Evolutionary conservation across 768 basidiomycete genomes (phyloP).

Genomic region (Serendipita sp.): DNA sequence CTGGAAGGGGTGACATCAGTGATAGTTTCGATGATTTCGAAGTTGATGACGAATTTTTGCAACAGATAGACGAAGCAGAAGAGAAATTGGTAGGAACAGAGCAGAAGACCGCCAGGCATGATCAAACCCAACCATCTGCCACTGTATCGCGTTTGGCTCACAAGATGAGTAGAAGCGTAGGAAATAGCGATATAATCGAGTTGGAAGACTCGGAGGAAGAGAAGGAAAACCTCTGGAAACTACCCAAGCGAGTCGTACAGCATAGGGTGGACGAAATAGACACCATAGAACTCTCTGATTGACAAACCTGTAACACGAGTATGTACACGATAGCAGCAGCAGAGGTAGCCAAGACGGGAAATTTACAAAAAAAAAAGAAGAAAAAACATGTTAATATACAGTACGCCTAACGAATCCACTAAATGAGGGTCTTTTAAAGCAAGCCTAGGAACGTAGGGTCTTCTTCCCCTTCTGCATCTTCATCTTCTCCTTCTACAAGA

Average conservation of each 20-base stretch:
- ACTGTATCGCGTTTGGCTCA: not conserved
- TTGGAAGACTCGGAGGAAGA: not conserved
- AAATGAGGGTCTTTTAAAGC: not conserved
- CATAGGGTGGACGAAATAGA: not conserved
- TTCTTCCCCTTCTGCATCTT: conserved; percentile 17
- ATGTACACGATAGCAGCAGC: not conserved
- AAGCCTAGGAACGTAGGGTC: conserved; percentile 9
- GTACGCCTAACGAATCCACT: not conserved
- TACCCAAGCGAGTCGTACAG: not conserved
- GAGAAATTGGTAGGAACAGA: conserved; percentile 11
- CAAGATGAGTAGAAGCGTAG: not conserved
- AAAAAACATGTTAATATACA: not conserved
- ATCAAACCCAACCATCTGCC: not conserved
- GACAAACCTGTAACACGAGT: not conserved
- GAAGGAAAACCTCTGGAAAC: not conserved
- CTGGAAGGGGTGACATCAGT: conserved; percentile 10
- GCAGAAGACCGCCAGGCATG: not conserved
- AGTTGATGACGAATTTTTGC: conserved; percentile 26
- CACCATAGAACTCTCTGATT: not conserved
- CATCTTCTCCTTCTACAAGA: conserved; percentile 13
- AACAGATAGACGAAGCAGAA: conserved; percentile 24
- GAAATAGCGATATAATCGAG: not conserved
- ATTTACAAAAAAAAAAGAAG: not conserved
- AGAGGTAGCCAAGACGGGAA: not conserved
- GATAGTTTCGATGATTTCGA: conserved; percentile 21